Evolutionary conservation across 2,329 filamentous ascomycete genomes (phyloP), one percentile per base, ranked within the genome.

Genomic region (Fusarium citri): DNA sequence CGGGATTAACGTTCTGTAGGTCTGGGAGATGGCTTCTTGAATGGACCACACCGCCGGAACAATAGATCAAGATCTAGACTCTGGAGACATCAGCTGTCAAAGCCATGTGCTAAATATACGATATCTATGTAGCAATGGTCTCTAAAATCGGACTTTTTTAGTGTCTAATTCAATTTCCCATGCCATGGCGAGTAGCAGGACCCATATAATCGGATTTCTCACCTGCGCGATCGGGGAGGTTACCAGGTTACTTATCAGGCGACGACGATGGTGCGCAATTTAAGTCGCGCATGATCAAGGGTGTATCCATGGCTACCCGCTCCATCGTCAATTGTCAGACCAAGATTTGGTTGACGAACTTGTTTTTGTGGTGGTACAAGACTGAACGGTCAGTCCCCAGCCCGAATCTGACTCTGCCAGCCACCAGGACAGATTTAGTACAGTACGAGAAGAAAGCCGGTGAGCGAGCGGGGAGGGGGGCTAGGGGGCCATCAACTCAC

Each of bases 391-490:
- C 30, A 49, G 61, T 45, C 18, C 30, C 37, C 43, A 56, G 48
- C 48, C 48, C 8, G 8, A 8, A 14, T 49, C 26, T 31, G 34
- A 37, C 34, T 37, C 6, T 37, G 4, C 48, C 48, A 53, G 50
- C 61, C 59, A 49, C 59, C 50, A 49, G 22, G n/a, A 37, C 34
- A 37, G 10, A 37, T 7, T n/a, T 12, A 64, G 25, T 41, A 49
- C 30, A 64, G 25, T 41, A 49, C 30, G 22, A 14, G 53, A 40
- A 31, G 22, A 43, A 16, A 20, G 47, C 60, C 50, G 61, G 50
- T 58, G 61, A 64, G 60, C 8, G 31, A 62, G 59, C 30, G 59
- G 59, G 59, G 60, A 23, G 34, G 30, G 30, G n/a, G 23, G 23
- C 22, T 42, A 40, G 30, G 30, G n/a, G 23, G 23, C 22, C 47